Base-by-base conservation (phyloP, 148 eudicot genomes). In the Amaranthus hypochondriacus region DNA sequence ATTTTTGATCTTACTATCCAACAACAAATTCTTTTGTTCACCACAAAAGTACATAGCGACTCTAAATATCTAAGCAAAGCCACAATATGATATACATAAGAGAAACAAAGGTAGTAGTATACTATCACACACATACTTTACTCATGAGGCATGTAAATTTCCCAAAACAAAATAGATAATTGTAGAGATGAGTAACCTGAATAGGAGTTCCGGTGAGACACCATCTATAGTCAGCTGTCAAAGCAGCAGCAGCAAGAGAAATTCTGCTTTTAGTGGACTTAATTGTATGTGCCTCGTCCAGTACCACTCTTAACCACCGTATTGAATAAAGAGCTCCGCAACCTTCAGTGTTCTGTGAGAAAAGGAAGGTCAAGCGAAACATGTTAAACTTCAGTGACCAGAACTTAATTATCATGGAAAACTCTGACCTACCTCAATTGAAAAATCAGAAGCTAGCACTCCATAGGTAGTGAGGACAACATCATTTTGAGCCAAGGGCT, bases 181-280 rank as follows among this genome's bases (percentile, higher is more conserved):
- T 28, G 39, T 28, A 49, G 13, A 43, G 46, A 62, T 2, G 73
- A 62, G 57, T 71, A 46, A 95, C 99, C 93, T 95, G 99, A 73
- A 95, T 95, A 74, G 99, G 99, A 53, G 98, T 95, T 58, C 99
- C 99, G 65, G 97, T 95, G 80, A 95, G 96, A 78, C 99, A 95
- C 99, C 99, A 95, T 72, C 99, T 85, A 62, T 92, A 79, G 62
- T 89, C 96, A 66, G 99, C 99, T 73, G 78, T 71, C 75, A 95
- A 82, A 48, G 94, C 93, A 78, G 87, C 79, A 76, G 96, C 96
- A 76, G 99, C 97, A 78, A 84, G 57, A 15, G 99, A 95, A 81
- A 87, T 72, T 81, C 90, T 97, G 83, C 97, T 92, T 87, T 92
- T 95, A 13, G 99, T 78, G 56, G 91, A 87, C 66, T 95, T 95